phyloP scores from a whole-genome alignment of 768 basidiomycete species.

The Naganishia vaughanmartiniae region DNA sequence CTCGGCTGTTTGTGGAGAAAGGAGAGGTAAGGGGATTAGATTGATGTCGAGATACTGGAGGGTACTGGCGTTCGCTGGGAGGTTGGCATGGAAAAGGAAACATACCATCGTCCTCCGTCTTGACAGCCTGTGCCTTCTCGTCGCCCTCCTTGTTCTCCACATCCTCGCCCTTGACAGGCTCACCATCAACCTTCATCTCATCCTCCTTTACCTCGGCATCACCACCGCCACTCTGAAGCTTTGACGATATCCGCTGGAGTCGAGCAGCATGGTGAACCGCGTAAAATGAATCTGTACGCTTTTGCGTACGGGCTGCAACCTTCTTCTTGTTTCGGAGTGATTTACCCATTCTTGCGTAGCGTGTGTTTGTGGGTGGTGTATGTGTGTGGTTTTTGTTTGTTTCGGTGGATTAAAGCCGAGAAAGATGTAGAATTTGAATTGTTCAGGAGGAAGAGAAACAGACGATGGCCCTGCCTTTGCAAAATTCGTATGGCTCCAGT shows the following conservation, averaged over 20 bases:
- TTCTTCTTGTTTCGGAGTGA: conserved; percentile 49
- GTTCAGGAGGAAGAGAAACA: background rate
- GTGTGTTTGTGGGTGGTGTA: background rate
- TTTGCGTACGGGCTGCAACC: conserved; percentile 41
- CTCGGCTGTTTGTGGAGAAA: conserved; percentile 25
- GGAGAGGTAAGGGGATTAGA: background rate
- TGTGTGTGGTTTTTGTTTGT: background rate
- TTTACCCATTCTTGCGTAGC: conserved; percentile 47
- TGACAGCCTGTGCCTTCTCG: background rate
- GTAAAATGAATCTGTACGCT: conserved; percentile 45
- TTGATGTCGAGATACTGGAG: no score
- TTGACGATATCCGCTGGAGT: conserved; percentile 39
- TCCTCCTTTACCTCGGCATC: conserved; percentile 18
- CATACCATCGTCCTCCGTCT: conserved; percentile 7
- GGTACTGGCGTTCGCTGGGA: no score
- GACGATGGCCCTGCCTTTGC: background rate
- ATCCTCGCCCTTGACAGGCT: background rate
- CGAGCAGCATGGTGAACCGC: conserved; percentile 43
- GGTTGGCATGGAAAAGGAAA: no score
- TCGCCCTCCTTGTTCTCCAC: background rate
- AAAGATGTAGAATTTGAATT: background rate
- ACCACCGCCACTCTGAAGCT: conserved; percentile 18
- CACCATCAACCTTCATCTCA: conserved; percentile 24
- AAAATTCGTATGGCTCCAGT: background rate
- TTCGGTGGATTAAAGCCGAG: background rate